Conservation (phyloP, 306 rosid genomes). For the Oemleria cerasiformis region DNA sequence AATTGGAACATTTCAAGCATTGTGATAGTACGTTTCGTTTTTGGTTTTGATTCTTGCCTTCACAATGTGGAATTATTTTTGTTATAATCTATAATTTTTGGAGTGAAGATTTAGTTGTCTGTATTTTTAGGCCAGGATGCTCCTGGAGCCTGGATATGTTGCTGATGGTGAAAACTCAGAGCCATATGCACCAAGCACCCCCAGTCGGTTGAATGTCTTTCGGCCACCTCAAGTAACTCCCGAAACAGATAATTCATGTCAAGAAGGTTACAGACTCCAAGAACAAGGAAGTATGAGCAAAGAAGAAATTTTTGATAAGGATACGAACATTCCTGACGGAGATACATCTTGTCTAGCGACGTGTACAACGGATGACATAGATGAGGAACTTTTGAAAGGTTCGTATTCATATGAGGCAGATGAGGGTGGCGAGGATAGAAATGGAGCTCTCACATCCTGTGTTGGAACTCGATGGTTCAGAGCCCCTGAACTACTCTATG, state of each 20-base stretch:
- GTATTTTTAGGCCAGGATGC: conserved; percentile 76
- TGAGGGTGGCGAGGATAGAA: conserved; percentile 46
- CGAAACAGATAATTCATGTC: conserved; percentile 28
- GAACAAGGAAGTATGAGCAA: conserved; percentile 44
- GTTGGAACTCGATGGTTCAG: conserved; percentile 86
- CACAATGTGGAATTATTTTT: background rate
- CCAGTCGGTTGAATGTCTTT: conserved; percentile 24
- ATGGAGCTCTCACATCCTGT: conserved; percentile 68
- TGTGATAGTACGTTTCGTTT: background rate
- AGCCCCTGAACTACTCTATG: conserved; percentile 85
- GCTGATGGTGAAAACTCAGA: conserved; percentile 39
- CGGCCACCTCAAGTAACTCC: conserved; percentile 35
- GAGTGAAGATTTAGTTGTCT: conserved; percentile 18
- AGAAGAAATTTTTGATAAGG: conserved; percentile 79
- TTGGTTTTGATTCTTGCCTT: conserved; percentile 3
- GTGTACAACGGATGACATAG: conserved; percentile 69
- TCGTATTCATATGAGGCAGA: conserved; percentile 60
- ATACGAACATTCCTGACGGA: conserved; percentile 52
- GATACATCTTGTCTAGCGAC: conserved; percentile 84
- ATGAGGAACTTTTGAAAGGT: conserved; percentile 59
- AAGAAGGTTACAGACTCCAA: conserved; percentile 29
- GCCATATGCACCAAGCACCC: conserved; percentile 32
- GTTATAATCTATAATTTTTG: background rate
- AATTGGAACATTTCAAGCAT: background rate
- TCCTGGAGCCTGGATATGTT: conserved; percentile 50